Evolutionary conservation across 2,329 filamentous ascomycete species (phyloP), one percentile per base, ranked within the genome.

Genomic region (Colletotrichum higginsianum): DNA sequence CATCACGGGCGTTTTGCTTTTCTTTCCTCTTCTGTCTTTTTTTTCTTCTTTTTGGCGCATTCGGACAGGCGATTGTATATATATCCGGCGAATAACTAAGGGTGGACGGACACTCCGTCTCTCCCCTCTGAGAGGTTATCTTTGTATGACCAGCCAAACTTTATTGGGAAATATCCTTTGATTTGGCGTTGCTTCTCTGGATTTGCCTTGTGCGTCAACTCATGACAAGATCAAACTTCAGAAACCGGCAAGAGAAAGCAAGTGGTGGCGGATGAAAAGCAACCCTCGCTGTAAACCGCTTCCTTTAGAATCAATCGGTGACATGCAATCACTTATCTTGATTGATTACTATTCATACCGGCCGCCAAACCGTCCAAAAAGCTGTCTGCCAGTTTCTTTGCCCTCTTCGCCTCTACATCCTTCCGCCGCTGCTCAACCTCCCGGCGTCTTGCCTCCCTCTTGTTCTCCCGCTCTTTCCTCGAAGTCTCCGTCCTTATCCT

Each of bases 301-400:
- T 13, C 4, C 1, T 23, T 13, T 53, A 5, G 18, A 30, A 26
- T 44, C 18, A 30, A 26, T 44, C 18, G 18, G 23, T n/a, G 18
- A 30, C 18, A 35, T 63, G 6, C 6, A 9, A 5, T 23, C 16
- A 4, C 21, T 23, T 26, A 15, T n/a, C 16, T 23, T 40, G 15
- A n/a, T 30, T 50, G 13, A 9, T 23, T 21, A 15, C 44, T 50
- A 3, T 61, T 53, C 21, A 73, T 66, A 46, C 66, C 64, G 13
- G 64, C 47, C 9, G 73, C 83, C 71, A 93, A 80, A 21, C 87
- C 88, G 65, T 91, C 89, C 76, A 97, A 80, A 80, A 96, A 96
- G 74, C 84, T 88, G 76, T 94, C 92, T 44, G 93, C 93, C 80
- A 92, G 87, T 77, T 89, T 91, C 81, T 90, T 91, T 40, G 88